Evolutionary conservation across 192 early-diverging fungal genomes (phyloP), one percentile per base, ranked within the genome.

Genomic region (Podila clonocystis): DNA sequence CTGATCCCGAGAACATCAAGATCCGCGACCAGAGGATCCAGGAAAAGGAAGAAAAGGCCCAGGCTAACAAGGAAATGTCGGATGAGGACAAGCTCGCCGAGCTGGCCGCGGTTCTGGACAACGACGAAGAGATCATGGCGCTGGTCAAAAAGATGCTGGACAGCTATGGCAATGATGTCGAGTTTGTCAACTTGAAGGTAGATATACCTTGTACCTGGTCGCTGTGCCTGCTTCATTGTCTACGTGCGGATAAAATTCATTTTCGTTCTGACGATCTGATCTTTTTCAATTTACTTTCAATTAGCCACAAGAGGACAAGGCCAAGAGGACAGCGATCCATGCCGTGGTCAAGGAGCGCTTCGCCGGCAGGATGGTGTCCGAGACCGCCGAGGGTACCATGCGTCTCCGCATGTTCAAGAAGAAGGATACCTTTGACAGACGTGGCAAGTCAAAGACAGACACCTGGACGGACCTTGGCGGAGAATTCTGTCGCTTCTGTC

Each of bases 401-500:
- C 68, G 77, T 3, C 82, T 91, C 11, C 74, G 78, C 49, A 82
- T 82, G 78, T 75, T 82, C 57, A 84, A 82, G 36, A 76, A 73
- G 49, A 82, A 86, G 52, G 75, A 82, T 2, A 60, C 63, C 31
- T 68, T 67, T 24, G 78, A 83, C 30, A 71, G 59, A 29, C 73
- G 67, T 62, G 74, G 79, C 26, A 82, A 72, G 49, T 48, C 24
- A 31, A 70, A 75, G 55, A 55, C 58, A 28, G 80, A 77, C 20
- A 65, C 77, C 24, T 94, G 91, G 88, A 70, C 87, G 11, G 86
- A 84, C n/a, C 24, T 82, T 0, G 86, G 87, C 11, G 97, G 96
- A 36, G 86, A 95, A 33, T 95, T 91, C 70, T 87, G 89, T 68
- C 86, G 94, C 57, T 98, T 99, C 85, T 89, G 91, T 33, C 75